Base-by-base conservation (phyloP, 495 filamentous ascomycete species). In the Penicillium taxi region DNA sequence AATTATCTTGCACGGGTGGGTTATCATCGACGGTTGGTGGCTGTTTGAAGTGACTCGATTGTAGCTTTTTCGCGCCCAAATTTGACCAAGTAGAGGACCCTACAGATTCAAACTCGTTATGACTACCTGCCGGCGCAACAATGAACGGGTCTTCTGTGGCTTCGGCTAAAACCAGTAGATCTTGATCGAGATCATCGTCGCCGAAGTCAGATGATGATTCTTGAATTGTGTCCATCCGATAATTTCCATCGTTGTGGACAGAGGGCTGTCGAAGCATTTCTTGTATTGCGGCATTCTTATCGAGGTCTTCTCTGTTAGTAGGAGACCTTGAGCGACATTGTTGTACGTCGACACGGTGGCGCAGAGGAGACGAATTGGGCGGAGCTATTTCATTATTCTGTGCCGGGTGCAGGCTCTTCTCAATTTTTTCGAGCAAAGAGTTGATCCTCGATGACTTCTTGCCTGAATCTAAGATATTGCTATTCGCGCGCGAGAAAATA, bases 351-450 rank as follows among this genome's bases (percentile, higher is more conserved):
- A 59, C 50, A 17, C 44, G 58, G 16, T 61, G 57, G 14, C 70
- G 69, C 4, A 73, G 43, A n/a, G 79, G 74, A 11, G 77, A 77
- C 9, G 75, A 80, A 39, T 67, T 71, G 8, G 70, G 61, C 5
- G 70, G 68, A 16, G 53, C 47, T 28, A 51, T 39, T 14, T 60
- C 44, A 13, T 48, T 38, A 27, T 42, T 33, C n/a, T 55, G 49
- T 7, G 58, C 42, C 41, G 65, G 69, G 29, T 66, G 61, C 39
- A 79, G 50, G 32, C 74, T 75, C 23, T 77, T 74, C 32, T 84
- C 78, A 36, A 88, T 75, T 41, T 71, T 72, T 44, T 86, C 78
- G 14, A 88, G 56, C 17, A 86, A 64, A 12, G 66, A 59, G 35
- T 70, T 81, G 23, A 84, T 70, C 31, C 74, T 74, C 5, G 77